Percentiles rank a stretch among this genome's conserved stretches.
phyloP scores from a whole-genome alignment of 805 yeast species.

The Candida pseudoglaebosa region DNA sequence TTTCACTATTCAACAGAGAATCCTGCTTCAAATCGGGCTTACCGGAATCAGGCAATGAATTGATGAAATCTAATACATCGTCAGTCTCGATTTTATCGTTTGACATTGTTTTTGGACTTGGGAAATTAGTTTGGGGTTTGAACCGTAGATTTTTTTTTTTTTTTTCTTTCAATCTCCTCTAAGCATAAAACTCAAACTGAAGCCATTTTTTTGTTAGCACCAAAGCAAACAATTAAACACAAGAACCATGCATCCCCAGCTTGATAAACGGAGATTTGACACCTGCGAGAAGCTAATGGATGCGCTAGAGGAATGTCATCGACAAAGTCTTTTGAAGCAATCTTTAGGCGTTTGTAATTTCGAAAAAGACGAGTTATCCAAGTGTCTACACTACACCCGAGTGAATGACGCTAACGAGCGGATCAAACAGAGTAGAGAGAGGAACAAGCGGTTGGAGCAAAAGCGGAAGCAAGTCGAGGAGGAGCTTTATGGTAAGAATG shows the following conservation, averaged over 20 bases:
- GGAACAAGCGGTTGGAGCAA: conserved; percentile 50
- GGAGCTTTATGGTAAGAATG: conserved; percentile 76
- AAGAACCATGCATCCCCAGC: conserved; percentile 43
- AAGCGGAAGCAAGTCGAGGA: conserved; percentile 64
- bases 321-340: conserved; percentile 59
- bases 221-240: too few relatives aligned
- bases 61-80: conserved; percentile 76
- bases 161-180: too few relatives aligned
- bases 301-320: conserved; percentile 87
- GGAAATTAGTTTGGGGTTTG: not conserved
- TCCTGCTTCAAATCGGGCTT: not conserved
- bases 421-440: conserved; percentile 50
- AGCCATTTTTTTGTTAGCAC: too few relatives aligned
- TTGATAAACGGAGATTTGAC: conserved; percentile 40
- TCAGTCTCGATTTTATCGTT: conserved; percentile 26
- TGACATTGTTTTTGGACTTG: conserved; percentile 5
- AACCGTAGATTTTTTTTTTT: not conserved
- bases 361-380: conserved; percentile 71
- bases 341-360: conserved; percentile 83
- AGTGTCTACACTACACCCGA: conserved; percentile 80
- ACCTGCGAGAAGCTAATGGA: conserved; percentile 77
- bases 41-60: conserved; percentile 67
- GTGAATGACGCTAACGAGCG: conserved; percentile 55
- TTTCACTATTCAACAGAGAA: conserved; percentile 13
- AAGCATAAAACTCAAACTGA: too few relatives aligned